phyloP scores from a whole-genome alignment of 208 protist genomes.

The Trypanosoma theileri region DNA sequence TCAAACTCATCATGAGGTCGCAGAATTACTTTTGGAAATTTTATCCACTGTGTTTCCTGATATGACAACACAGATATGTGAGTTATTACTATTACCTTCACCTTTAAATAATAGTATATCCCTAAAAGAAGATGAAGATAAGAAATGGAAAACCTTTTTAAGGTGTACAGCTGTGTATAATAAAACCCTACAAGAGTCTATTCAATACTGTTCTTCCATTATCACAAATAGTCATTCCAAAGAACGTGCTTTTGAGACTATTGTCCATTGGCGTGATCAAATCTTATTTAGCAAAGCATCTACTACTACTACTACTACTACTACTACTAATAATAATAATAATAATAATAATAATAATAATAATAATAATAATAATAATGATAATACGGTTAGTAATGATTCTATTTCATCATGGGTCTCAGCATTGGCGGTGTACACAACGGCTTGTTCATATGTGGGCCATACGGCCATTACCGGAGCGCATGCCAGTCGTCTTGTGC shows the following conservation, averaged over 20 bases:
- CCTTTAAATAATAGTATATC: background rate
- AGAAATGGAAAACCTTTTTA: slow-evolving; percentile 18
- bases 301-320: background rate
- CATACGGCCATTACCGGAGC: slow-evolving; percentile 1
- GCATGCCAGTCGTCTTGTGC: slow-evolving; percentile 16
- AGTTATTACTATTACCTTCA: background rate
- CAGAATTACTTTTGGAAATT: slow-evolving; percentile 19
- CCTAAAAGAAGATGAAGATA: background rate
- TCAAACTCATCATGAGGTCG: background rate
- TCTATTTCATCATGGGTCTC: slow-evolving; percentile 7
- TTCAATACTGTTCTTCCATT: background rate
- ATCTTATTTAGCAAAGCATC: background rate
- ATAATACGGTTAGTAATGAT: no score
- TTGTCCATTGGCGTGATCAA: slow-evolving; percentile 20
- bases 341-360: background rate
- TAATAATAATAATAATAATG: background rate
- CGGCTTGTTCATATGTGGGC: slow-evolving; percentile 10
- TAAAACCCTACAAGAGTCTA: background rate
- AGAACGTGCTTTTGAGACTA: background rate
- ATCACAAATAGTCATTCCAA: background rate
- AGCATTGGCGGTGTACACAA: slow-evolving; percentile 13
- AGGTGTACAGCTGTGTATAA: slow-evolving; percentile 25
- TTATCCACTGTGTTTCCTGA: slow-evolving; percentile 21
- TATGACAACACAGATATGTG: slow-evolving; percentile 12
- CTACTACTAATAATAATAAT: background rate